These are phyloP conservation scores for Carex parvula DNA, from an alignment of 176 grass and related monocot genomes.

Conservation along the genomic window DNA sequence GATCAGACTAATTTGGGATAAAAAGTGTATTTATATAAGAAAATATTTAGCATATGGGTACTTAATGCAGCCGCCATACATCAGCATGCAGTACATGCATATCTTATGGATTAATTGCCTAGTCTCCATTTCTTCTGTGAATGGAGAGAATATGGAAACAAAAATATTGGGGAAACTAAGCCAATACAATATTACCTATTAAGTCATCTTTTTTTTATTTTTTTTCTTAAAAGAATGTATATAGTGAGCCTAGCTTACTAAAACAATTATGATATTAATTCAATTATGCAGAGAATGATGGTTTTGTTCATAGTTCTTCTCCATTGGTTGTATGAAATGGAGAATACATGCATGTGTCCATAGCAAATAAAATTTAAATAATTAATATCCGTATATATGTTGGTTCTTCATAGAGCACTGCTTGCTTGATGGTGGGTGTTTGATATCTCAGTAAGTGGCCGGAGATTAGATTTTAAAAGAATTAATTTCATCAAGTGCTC, in stretches of 20 bases:
- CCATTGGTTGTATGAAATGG: background rate
- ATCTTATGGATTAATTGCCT: background rate
- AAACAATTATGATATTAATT: no score
- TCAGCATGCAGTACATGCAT: background rate
- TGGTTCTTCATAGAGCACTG: background rate
- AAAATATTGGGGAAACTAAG: no score
- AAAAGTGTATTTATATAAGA: background rate
- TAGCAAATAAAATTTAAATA: background rate
- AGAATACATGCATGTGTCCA: background rate
- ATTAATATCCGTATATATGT: background rate
- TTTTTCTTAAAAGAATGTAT: background rate
- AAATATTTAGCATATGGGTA: background rate
- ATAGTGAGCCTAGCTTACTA: background rate
- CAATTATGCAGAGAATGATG: no score
- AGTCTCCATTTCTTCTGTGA: background rate
- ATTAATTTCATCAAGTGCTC: background rate
- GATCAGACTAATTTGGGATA: background rate
- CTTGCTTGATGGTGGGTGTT: background rate
- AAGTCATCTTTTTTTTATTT: background rate
- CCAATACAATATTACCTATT: background rate
- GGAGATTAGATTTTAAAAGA: constrained; percentile 9
- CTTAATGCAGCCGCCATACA: constrained; percentile 28
- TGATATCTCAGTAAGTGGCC: constrained; percentile 8
- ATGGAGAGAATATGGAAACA: background rate
- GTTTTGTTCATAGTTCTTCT: background rate